These are phyloP conservation scores for Penicillium sp. DNA, from an alignment of 2,329 filamentous ascomycete genomes.

Conservation along the genomic window DNA sequence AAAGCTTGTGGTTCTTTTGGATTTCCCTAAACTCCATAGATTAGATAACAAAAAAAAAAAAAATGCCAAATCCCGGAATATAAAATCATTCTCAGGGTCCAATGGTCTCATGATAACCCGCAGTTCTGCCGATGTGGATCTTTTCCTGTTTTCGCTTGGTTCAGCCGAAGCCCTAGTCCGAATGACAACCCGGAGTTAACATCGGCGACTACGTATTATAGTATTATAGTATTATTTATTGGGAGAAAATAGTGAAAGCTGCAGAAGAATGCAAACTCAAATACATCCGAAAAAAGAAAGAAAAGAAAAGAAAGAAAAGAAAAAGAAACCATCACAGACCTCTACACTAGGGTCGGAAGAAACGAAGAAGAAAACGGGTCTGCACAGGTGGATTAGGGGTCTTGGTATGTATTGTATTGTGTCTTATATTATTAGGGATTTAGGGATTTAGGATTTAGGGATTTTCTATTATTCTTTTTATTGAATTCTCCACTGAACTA, in stretches of 20 bases:
- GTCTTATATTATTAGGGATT: background rate
- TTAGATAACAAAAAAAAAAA: background rate
- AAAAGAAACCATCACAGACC: background rate
- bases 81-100: constrained; percentile 2
- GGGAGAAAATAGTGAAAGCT: background rate
- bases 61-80: background rate
- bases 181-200: constrained; percentile 12
- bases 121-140: constrained; percentile 17
- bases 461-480: background rate
- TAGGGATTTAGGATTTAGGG: background rate
- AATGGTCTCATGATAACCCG: constrained; percentile 10
- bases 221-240: background rate
- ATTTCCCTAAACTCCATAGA: background rate
- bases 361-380: constrained; percentile 20
- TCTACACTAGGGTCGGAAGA: constrained; percentile 18
- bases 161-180: constrained; percentile 20
- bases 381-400: constrained; percentile 21
- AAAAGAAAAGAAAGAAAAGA: background rate
- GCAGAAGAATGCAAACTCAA: background rate
- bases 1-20: constrained; percentile 2
- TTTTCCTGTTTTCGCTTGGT: constrained; percentile 12
- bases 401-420: constrained; percentile 4
- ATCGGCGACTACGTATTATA: background rate
- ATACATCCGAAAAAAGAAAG: background rate
- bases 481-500: constrained; percentile 12